Percentiles rank a stretch among this genome's conserved stretches.
phyloP scores from a whole-genome alignment of 2,329 filamentous ascomycete genomes.

The Aspergillus udagawae region DNA sequence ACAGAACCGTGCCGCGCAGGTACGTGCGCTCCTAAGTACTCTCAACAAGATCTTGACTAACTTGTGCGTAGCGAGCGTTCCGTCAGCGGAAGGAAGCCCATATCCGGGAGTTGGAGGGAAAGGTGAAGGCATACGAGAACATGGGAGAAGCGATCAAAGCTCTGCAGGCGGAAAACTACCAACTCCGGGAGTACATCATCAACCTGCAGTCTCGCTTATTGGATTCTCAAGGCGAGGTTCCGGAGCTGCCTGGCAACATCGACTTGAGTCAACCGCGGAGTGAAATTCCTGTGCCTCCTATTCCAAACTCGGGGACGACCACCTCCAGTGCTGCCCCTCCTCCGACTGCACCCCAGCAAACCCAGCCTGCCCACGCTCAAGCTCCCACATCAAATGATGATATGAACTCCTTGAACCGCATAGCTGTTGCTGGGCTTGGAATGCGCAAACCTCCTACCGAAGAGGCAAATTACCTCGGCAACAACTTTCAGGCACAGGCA shows the following conservation, averaged over 20 bases:
- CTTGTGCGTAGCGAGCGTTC: conserved; percentile 71
- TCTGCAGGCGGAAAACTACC: conserved; percentile 85
- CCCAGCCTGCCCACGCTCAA: conserved; percentile 25
- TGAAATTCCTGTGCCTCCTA: conserved; percentile 29
- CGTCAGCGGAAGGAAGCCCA: conserved; percentile 96
- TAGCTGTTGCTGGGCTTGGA: conserved; percentile 41
- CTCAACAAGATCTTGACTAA: conserved; percentile 9
- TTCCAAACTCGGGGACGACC: conserved; percentile 16
- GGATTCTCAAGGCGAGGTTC: conserved; percentile 77
- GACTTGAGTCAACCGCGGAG: conserved; percentile 59
- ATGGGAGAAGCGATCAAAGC: conserved; percentile 74
- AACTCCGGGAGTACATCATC: conserved; percentile 87
- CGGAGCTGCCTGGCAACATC: conserved; percentile 75
- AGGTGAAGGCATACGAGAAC: conserved; percentile 74
- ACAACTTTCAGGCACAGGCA: conserved; percentile 22
- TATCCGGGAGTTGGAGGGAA: conserved; percentile 94
- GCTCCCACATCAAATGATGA: conserved; percentile 30
- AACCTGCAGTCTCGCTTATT: conserved; percentile 82
- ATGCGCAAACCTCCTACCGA: conserved; percentile 42
- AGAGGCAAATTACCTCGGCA: conserved; percentile 32
- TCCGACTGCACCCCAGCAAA: conserved; percentile 20
- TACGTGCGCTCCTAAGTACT: conserved; percentile 44
- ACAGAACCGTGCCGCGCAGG: conserved; percentile 95
- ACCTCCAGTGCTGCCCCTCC: conserved; percentile 19
- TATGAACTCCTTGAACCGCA: conserved; percentile 41